These are phyloP conservation scores for Pharnaceum exiguum DNA, from an alignment of 148 eudicot genomes.

Conservation along the genomic window DNA sequence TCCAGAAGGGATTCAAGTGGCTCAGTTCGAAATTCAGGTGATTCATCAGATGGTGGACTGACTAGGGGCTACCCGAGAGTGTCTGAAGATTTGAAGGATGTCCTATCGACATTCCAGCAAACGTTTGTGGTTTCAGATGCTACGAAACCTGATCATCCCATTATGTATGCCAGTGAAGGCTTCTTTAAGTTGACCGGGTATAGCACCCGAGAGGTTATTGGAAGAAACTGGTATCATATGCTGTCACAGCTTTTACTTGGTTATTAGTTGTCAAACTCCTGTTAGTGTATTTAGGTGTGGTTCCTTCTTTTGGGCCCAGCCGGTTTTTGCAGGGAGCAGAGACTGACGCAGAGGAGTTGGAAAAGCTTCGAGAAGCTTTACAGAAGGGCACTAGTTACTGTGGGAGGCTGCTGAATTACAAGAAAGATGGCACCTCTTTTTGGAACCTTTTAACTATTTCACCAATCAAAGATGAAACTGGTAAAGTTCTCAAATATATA, in stretches of 20 bases:
- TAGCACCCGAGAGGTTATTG: constrained; percentile 81
- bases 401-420: constrained; percentile 89
- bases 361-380: constrained; percentile 74
- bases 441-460: constrained; percentile 95
- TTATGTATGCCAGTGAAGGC: constrained; percentile 92
- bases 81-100: constrained; percentile 83
- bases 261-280: constrained; percentile 1
- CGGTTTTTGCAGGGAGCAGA: constrained; percentile 88
- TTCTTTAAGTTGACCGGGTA: constrained; percentile 97
- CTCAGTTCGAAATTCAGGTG: constrained; percentile 75
- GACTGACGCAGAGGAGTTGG: constrained; percentile 83
- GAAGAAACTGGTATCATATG: constrained; percentile 68
- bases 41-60: constrained; percentile 66
- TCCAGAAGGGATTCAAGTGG: constrained; percentile 66
- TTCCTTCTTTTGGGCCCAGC: constrained; percentile 30
- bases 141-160: constrained; percentile 72
- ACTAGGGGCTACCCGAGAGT: constrained; percentile 59
- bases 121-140: constrained; percentile 98
- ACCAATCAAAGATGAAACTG: constrained; percentile 88
- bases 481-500: constrained; percentile 75
- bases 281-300: too few species aligned
- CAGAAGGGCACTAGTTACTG: constrained; percentile 64
- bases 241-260: neutral
- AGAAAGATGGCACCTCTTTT: constrained; percentile 91
- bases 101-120: constrained; percentile 84